Base-by-base conservation (phyloP, 2,329 filamentous ascomycete genomes). In the Fonsecaea nubica region DNA sequence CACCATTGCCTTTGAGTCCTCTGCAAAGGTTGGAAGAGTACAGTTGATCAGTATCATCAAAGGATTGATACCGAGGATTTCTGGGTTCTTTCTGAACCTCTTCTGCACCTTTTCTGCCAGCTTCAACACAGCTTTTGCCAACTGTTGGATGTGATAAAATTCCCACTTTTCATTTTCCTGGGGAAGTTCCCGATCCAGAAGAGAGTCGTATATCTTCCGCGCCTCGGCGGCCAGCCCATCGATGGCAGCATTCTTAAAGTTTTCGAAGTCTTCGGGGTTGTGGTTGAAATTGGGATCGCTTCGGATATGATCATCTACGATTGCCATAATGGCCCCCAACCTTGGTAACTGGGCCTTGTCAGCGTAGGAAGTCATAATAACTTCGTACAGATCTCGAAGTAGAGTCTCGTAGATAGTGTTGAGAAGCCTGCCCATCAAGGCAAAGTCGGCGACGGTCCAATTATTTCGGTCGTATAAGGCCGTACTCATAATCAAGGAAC, bases 21-120 rank as follows among this genome's bases (percentile, higher is more conserved):
- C 88, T 64, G 96, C 93, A 76, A 96, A 98, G 67, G 90, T 90
- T 0, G 95, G 95, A 65, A 98, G 90, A 62, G 95, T 89, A 60
- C 92, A 92, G 71, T 91, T 87, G 6, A 97, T 88, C 36, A 98
- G 83, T 40, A 95, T 90, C 55, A 86, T 88, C 72, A 88, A 79
- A 12, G 86, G 87, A 65, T 86, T 87, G 18, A 88, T 86, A 33
- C 93, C 93, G 88, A 97, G 90, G 66, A 98, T 91, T 69, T 92
- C 90, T 0, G 92, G 92, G 65, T 90, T 95, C 73, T 91, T 94
- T 73, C 88, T 88, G 79, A 97, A 99, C 57, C 94, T 88, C 80
- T 98, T 98, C 77, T 93, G 90, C 59, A 97, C 96, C 76, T 90
- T 92, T 74, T 96, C 90, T 69, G 91, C 92, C 36, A 97, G 84